Evolutionary conservation across 805 yeast species (phyloP).

Genomic region (Candida sithepensis): DNA sequence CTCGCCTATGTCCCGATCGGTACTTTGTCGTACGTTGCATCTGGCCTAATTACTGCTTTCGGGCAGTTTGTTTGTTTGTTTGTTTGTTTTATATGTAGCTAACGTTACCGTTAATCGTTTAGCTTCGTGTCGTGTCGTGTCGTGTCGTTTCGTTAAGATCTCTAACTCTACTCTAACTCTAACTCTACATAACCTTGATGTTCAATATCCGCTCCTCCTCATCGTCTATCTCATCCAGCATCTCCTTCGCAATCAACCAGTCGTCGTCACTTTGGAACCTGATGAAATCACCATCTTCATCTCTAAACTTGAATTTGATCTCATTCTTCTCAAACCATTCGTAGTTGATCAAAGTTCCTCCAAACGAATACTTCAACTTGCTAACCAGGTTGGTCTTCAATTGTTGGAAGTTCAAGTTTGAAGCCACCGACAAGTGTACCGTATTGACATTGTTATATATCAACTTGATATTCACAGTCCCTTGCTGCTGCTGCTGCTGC

Average conservation of each 20-base stretch:
- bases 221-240: slow-evolving; percentile 45
- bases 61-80: too few species aligned
- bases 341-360: slow-evolving; percentile 23
- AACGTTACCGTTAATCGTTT: too few species aligned
- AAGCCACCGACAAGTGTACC: slow-evolving; percentile 62
- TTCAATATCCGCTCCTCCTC: slow-evolving; percentile 38
- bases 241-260: slow-evolving; percentile 79
- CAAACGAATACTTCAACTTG: slow-evolving; percentile 55
- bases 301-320: slow-evolving; percentile 68
- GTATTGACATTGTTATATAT: slow-evolving; percentile 41
- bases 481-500: not conserved
- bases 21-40: too few species aligned
- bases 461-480: slow-evolving; percentile 26
- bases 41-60: too few species aligned
- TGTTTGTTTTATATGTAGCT: too few species aligned
- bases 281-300: slow-evolving; percentile 94
- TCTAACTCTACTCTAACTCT: too few species aligned
- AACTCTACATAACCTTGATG: slow-evolving; percentile 12
- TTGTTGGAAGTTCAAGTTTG: slow-evolving; percentile 17
- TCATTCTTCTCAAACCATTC: slow-evolving; percentile 18
- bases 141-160: too few species aligned
- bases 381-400: slow-evolving; percentile 43
- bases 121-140: too few species aligned
- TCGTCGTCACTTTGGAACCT: slow-evolving; percentile 84
- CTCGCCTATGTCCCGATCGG: too few species aligned